Base-by-base conservation (phyloP, 73 alveolate genomes). In the Breviolum minutum region DNA sequence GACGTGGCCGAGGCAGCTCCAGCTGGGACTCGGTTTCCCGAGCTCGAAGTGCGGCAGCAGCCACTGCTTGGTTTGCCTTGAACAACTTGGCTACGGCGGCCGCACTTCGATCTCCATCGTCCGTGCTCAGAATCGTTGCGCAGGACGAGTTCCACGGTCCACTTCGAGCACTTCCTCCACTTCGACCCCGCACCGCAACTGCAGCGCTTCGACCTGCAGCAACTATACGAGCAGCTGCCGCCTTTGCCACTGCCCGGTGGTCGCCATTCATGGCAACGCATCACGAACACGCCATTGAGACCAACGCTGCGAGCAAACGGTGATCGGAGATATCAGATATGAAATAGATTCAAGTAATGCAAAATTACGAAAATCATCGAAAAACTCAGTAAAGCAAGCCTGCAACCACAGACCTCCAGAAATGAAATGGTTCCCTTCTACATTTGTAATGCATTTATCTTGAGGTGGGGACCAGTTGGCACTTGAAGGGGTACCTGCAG, bases 1-100 rank as follows among this genome's bases (percentile, higher is more conserved):
- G 27, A 63, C 12, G 62, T 32, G 94, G 27, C 14, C 12, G 62
- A 16, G 94, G 27, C 14, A 63, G 54, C 30, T 11, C 14, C 79
- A 12, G 94, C 94, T 8, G 61, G 24, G 79, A 61, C 27, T 11
- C 27, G 79, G 26, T 2, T 85, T 60, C 16, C 83, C 30, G 48
- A 48, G 96, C 96, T 9, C 96, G 96, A 29, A 90, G 87, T 10
- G 96, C 96, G 32, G 96, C 96, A 20, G 87, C 96, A 8, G 96
- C 96, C 87, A 71, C 83, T 14, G 96, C 96, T 71, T 80, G 96
- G 79, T 90, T 90, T 8, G 96, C 87, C 87, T 80, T 80, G 8
- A 80, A 61, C 29, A 32, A 61, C 29, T 80, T 80, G 24, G 30
- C 30, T 19, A 80, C 30, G 26, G 29, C 27, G 32, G 61, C 24